These are phyloP conservation scores for Cyclotella kingstonii DNA, from an alignment of 108 stramenopile genomes.

Conservation along the genomic window DNA sequence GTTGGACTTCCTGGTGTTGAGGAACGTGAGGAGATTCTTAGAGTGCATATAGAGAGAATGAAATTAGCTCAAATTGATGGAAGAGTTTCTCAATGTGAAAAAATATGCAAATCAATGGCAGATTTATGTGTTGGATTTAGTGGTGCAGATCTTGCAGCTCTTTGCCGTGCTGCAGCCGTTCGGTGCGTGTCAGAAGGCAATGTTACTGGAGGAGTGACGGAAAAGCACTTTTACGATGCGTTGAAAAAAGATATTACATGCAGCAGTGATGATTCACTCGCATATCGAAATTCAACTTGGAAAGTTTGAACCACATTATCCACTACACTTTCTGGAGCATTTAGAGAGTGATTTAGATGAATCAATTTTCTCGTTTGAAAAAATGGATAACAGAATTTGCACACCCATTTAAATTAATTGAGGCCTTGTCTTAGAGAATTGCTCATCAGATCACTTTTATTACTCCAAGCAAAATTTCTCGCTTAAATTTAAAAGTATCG, in stretches of 20 bases:
- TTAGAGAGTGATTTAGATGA: no score
- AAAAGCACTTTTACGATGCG: slow-evolving; percentile 54
- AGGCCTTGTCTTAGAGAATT: no score
- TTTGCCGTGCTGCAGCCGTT: slow-evolving; percentile 77
- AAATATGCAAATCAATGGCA: slow-evolving; percentile 54
- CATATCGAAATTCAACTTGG: slow-evolving; percentile 48
- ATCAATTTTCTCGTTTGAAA: no score
- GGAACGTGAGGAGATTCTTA: slow-evolving; percentile 66
- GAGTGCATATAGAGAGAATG: slow-evolving; percentile 63
- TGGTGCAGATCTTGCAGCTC: slow-evolving; percentile 82
- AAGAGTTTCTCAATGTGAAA: slow-evolving; percentile 10
- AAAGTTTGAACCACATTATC: slow-evolving; percentile 7
- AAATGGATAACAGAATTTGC: no score
- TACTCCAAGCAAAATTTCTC: no score
- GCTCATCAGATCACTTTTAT: no score
- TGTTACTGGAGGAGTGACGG: slow-evolving; percentile 15
- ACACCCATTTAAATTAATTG: no score
- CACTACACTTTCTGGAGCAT: no score
- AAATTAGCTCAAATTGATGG: slow-evolving; percentile 23
- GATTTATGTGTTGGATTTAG: slow-evolving; percentile 64
- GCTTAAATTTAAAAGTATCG: no score
- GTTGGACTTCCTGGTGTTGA: slow-evolving; percentile 59
- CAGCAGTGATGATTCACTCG: slow-evolving; percentile 54
- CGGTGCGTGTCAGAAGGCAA: slow-evolving; percentile 47
- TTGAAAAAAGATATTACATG: slow-evolving; percentile 37